phyloP scores from a whole-genome alignment of 495 filamentous ascomycete genomes.

The Penicillium desertorum region DNA sequence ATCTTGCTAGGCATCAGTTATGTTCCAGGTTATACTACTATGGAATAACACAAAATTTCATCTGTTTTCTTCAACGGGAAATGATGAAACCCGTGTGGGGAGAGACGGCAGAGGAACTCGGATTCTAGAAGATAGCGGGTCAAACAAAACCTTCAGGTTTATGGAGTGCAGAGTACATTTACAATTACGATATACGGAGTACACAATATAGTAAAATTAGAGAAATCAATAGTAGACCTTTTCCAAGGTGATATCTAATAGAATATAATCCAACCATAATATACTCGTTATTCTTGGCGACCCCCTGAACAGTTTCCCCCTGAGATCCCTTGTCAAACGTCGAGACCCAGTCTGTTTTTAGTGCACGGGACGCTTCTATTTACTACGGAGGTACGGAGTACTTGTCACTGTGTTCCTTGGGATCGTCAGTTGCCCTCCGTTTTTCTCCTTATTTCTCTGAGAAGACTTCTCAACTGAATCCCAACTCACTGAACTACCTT shows the following conservation, averaged over 20 bases:
- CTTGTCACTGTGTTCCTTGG: slow-evolving; percentile 13
- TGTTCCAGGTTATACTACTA: not conserved
- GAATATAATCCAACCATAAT: not conserved
- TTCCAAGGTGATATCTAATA: not conserved
- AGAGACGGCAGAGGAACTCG: slow-evolving; percentile 8
- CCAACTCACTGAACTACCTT: too few relatives aligned
- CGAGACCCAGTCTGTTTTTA: slow-evolving; percentile 3
- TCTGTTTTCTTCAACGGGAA: not conserved
- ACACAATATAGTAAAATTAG: not conserved
- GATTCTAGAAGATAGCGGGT: slow-evolving; percentile 20
- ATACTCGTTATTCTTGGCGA: slow-evolving; percentile 17
- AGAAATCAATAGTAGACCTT: not conserved
- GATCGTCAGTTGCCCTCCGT: slow-evolving; percentile 28
- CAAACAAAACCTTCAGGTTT: slow-evolving; percentile 1
- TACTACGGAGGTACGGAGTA: not conserved
- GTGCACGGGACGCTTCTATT: slow-evolving; percentile 26
- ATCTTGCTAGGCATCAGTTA: not conserved
- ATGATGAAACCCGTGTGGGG: slow-evolving; percentile 22
- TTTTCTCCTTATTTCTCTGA: slow-evolving; percentile 18
- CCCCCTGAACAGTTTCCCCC: slow-evolving; percentile 18
- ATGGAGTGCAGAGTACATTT: not conserved
- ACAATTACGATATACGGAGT: too few relatives aligned
- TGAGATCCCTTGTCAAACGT: slow-evolving; percentile 13
- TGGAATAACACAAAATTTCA: not conserved
- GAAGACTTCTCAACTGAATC: not conserved